Evolutionary conservation across 371 early-diverging fungal genomes (phyloP), one percentile per base, ranked within the genome.

Genomic region (Circinella umbellata): DNA sequence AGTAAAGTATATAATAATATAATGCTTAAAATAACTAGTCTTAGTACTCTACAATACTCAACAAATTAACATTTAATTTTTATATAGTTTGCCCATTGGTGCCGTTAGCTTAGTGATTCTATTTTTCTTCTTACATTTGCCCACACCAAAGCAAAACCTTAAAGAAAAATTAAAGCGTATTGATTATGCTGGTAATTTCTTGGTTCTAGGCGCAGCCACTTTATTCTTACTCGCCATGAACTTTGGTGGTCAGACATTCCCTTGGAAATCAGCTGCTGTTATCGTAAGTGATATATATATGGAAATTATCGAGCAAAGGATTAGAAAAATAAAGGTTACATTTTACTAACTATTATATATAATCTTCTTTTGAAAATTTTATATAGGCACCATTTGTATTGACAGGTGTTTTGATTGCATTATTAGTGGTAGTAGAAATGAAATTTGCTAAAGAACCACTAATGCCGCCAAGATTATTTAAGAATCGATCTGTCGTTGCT

Each of bases 261-360:
- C 85, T 13, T 93, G 93, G 93, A 74, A 75, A 62, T 88, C 90
- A 10, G 80, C 86, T 36, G 85, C 83, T 42, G 86, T 92, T 46
- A 83, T 93, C 64, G 78, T 76, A 10, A 37, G 27, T 48, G 35
- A 27, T 27, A 27, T 27, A 27, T 27, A 27, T 27, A 27, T 27
- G 27, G 27, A 27, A 27, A 27, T 27, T 2, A 27, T 27, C 27
- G 0, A 27, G 27, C 27, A 27, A 1, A 27, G 27, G 2, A 27
- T 27, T 27, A 27, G 27, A 27, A 27, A 27, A 27, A 27, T 27
- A 27, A 27, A 27, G 27, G 27, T 27, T 27, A 27, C 27, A 27
- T 27, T 27, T 1, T 27, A 27, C 27, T 27, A 27, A 27, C 27
- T 27, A 27, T 27, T 27, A 27, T 27, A 27, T 27, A 27, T 27